Evolutionary conservation across 257 asterid species (phyloP).

Genomic region (Solanum appendiculatum): DNA sequence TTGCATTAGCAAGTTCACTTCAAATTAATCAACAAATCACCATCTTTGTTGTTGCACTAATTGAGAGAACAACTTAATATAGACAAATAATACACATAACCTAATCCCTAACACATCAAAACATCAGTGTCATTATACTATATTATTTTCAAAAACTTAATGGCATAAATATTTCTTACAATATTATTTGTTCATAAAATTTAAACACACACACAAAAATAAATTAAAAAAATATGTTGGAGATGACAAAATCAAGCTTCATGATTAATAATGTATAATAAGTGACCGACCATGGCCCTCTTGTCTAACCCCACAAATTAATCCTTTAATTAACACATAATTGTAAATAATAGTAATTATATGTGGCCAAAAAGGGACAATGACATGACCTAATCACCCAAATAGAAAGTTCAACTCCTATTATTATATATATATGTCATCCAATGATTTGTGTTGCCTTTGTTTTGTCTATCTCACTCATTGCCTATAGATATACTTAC

Average conservation of each 20-base stretch:
- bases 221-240: too few species aligned
- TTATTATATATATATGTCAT: slow-evolving; percentile 29
- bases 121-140: not conserved
- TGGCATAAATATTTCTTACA: not conserved
- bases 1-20: not conserved
- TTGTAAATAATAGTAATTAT: slow-evolving; percentile 11
- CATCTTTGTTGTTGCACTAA: not conserved
- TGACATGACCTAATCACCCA: slow-evolving; percentile 27
- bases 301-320: not conserved
- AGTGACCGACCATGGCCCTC: slow-evolving; percentile 46
- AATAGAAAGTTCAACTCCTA: slow-evolving; percentile 39
- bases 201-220: not conserved
- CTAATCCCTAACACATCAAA: not conserved
- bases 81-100: not conserved
- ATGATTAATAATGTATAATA: slow-evolving; percentile 14
- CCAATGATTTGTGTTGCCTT: slow-evolving; percentile 49
- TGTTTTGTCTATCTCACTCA: slow-evolving; percentile 17
- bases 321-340: not conserved
- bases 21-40: not conserved
- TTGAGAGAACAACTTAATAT: not conserved
- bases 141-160: not conserved
- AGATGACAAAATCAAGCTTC: not conserved
- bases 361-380: not conserved
- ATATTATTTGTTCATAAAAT: not conserved
- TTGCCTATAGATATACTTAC: slow-evolving; percentile 1